Evolutionary conservation across 2,329 filamentous ascomycete genomes (phyloP), one percentile per base, ranked within the genome.

Genomic region (Cercospora janseana): DNA sequence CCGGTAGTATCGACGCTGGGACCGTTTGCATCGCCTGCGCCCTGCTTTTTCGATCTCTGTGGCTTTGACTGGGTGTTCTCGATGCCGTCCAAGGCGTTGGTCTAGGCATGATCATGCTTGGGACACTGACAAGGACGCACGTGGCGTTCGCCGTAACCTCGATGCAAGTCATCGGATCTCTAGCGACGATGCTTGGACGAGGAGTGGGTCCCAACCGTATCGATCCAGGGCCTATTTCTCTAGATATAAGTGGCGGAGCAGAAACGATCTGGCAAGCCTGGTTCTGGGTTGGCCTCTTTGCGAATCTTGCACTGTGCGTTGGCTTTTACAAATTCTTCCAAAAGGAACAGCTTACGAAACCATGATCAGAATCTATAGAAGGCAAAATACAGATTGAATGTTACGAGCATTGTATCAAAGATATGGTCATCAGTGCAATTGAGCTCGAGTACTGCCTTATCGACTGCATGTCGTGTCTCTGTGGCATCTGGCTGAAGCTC

Each of bases 21-120:
- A 77, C 78, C 21, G 69, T 70, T 2, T 74, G 75, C 21, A 65
- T 77, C 0, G 70, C 75, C 2, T 73, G 76, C 2, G 79, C 81
- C 0, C 63, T 85, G 0, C 63, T 79, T 3, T 78, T 78, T 1
- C 73, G 82, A 21, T 71, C 73, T 43, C 65, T 85, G 3, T 85
- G 82, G 82, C 71, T 85, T 3, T 85, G 82, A 81, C 74, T 85
- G 0, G 82, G 82, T 26, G 75, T 83, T 3, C 70, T 85, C 4
- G 82, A 86, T 58, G 74, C 79, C 10, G 67, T 85, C 4, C 82
- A 86, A 62, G 81, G 81, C 21, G 77, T 85, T 1, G 82, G 82
- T 2, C 76, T 85, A 37, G 82, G 82, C 45, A 85, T 85, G 81
- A 79, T 85, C 42, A 70, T 86, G 5, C 67, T 85, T 31, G 79